These are phyloP conservation scores for Calcarisporium arbuscula DNA, from an alignment of 2,329 filamentous ascomycete species.

Conservation along the genomic window DNA sequence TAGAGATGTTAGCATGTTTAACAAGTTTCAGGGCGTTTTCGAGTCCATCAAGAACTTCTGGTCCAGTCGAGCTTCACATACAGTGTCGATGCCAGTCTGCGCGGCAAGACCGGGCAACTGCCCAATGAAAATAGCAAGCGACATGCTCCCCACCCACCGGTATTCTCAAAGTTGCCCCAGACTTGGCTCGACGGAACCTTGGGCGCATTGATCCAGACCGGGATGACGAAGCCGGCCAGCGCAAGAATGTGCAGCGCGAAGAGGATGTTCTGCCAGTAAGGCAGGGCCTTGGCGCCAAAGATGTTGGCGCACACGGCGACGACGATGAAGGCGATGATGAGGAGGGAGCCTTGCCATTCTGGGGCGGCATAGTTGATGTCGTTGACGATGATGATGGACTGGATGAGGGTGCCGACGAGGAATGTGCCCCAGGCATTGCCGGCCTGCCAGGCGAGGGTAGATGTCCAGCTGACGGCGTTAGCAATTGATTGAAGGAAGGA, in stretches of 20 bases:
- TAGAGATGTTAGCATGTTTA: not conserved
- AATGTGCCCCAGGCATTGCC: slow-evolving; percentile 11
- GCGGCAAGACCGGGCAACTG: slow-evolving; percentile 10
- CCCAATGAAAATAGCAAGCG: slow-evolving; percentile 11
- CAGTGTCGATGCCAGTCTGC: slow-evolving; percentile 11
- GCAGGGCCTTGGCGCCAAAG: slow-evolving; percentile 8
- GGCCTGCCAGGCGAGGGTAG: slow-evolving; percentile 12
- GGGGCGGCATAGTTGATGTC: slow-evolving; percentile 5
- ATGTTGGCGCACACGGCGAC: slow-evolving; percentile 6
- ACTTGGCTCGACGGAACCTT: slow-evolving; percentile 7
- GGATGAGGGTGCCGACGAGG: slow-evolving; percentile 10
- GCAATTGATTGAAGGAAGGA: not conserved
- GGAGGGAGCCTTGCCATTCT: slow-evolving; percentile 10
- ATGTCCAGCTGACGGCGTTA: slow-evolving; percentile 9
- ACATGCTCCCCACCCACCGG: slow-evolving; percentile 10
- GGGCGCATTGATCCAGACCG: slow-evolving; percentile 12
- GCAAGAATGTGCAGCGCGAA: slow-evolving; percentile 10
- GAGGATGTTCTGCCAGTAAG: slow-evolving; percentile 10
- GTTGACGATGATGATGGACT: slow-evolving; percentile 10
- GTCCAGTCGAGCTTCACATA: slow-evolving; percentile 1
- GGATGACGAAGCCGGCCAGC: slow-evolving; percentile 10
- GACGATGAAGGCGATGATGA: slow-evolving; percentile 8
- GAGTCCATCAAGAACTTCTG: slow-evolving; percentile 58
- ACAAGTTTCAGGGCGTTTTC: no score
- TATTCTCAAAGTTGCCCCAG: slow-evolving; percentile 10